Percentiles rank a stretch among this genome's conserved stretches.
phyloP scores from a whole-genome alignment of 805 yeast species.

The Peterozyma xylosa region DNA sequence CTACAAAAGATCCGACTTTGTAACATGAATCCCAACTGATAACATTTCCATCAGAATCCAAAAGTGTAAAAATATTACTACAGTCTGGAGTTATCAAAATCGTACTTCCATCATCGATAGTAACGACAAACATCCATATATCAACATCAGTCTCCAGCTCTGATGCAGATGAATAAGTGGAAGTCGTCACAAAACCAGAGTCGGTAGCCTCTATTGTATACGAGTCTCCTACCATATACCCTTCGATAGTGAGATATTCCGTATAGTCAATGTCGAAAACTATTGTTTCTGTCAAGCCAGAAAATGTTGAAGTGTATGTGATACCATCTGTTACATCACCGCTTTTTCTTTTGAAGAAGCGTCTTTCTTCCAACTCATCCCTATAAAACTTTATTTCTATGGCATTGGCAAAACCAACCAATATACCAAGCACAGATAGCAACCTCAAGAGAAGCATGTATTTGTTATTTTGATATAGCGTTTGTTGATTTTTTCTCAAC shows the following conservation, averaged over 20 bases:
- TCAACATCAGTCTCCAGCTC: constrained; percentile 4
- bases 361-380: not conserved
- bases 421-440: too few relatives aligned
- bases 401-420: not conserved
- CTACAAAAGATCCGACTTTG: constrained; percentile 1
- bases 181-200: constrained; percentile 4
- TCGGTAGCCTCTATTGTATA: constrained; percentile 5
- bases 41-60: not conserved
- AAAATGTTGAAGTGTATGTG: constrained; percentile 3
- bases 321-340: not conserved
- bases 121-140: constrained; percentile 4
- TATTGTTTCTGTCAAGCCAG: constrained; percentile 5
- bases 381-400: constrained; percentile 5
- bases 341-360: not conserved
- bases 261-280: constrained; percentile 2
- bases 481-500: too few relatives aligned
- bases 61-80: constrained; percentile 3
- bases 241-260: constrained; percentile 4
- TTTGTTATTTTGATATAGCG: too few relatives aligned
- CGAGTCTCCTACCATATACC: constrained; percentile 1
- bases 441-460: too few relatives aligned
- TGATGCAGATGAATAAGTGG: not conserved
- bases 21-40: constrained; percentile 6
- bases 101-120: constrained; percentile 1
- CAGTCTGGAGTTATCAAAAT: constrained; percentile 7